Evolutionary conservation across 2,329 filamentous ascomycete genomes (phyloP).

Genomic region (Pestalotiopsis sp.): DNA sequence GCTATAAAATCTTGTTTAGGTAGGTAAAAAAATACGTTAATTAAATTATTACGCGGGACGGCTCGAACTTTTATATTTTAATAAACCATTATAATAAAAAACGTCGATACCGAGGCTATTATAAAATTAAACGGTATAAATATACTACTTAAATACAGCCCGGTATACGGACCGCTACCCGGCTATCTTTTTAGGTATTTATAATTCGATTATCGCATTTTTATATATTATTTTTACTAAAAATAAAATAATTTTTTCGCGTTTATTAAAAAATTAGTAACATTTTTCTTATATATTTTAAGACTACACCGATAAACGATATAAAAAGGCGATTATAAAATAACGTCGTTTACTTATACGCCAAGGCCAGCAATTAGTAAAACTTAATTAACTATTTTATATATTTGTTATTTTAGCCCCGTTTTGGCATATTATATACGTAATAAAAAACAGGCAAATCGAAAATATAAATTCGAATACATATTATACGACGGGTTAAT

Average conservation of each 20-base stretch:
- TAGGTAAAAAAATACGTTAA: too few species aligned
- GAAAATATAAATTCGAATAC: neutral
- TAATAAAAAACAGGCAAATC: neutral
- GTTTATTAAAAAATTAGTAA: neutral
- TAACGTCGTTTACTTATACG: neutral
- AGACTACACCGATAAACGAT: neutral
- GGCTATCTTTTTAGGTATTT: too few species aligned
- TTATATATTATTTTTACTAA: neutral
- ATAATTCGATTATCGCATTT: too few species aligned
- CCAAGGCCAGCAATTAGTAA: neutral
- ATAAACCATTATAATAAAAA: too few species aligned
- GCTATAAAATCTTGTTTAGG: too few species aligned
- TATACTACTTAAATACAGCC: too few species aligned
- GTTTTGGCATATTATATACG: neutral
- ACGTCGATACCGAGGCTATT: too few species aligned
- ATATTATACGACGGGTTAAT: neutral
- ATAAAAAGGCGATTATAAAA: neutral
- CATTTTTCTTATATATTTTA: neutral
- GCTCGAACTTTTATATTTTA: too few species aligned
- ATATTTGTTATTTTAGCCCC: neutral
- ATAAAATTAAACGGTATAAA: too few species aligned
- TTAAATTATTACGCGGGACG: too few species aligned
- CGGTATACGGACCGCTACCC: too few species aligned
- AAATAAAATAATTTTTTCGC: neutral
- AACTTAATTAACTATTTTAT: neutral